Conservation (phyloP, 2,329 filamentous ascomycete genomes). For the Alternaria sp. region DNA sequence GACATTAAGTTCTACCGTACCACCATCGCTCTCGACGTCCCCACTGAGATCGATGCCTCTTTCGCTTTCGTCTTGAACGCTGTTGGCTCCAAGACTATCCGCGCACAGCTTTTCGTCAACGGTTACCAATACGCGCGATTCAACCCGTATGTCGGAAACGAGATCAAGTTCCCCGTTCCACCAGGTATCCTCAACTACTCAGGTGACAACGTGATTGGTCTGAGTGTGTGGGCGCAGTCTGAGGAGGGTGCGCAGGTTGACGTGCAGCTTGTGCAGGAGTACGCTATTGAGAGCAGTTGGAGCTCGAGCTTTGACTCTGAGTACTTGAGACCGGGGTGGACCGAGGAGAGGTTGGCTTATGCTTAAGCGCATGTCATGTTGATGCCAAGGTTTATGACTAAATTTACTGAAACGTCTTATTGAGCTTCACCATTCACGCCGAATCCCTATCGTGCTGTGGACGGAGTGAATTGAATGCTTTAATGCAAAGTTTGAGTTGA, state of each 20-base stretch:
- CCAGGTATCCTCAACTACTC: conserved; percentile 66
- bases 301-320: conserved; percentile 59
- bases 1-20: conserved; percentile 67
- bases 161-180: conserved; percentile 67
- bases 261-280: conserved; percentile 63
- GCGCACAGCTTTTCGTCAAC: conserved; percentile 69
- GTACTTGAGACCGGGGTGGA: conserved; percentile 63
- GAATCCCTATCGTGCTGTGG: too few relatives aligned
- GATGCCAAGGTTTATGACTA: too few relatives aligned
- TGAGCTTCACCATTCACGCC: too few relatives aligned
- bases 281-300: conserved; percentile 63
- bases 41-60: conserved; percentile 62
- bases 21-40: conserved; percentile 60
- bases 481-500: too few relatives aligned
- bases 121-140: conserved; percentile 71
- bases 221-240: conserved; percentile 68
- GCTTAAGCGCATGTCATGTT: conserved; percentile 20
- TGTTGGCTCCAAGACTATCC: conserved; percentile 54
- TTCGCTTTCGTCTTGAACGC: conserved; percentile 64
- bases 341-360: conserved; percentile 43
- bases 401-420: too few relatives aligned
- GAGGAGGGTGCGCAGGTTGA: conserved; percentile 60
- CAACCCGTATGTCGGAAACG: conserved; percentile 68
- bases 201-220: conserved; percentile 65
- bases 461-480: too few relatives aligned